Evolutionary conservation across 495 filamentous ascomycete genomes (phyloP), one percentile per base, ranked within the genome.

Genomic region (Daldinia bambusicola): DNA sequence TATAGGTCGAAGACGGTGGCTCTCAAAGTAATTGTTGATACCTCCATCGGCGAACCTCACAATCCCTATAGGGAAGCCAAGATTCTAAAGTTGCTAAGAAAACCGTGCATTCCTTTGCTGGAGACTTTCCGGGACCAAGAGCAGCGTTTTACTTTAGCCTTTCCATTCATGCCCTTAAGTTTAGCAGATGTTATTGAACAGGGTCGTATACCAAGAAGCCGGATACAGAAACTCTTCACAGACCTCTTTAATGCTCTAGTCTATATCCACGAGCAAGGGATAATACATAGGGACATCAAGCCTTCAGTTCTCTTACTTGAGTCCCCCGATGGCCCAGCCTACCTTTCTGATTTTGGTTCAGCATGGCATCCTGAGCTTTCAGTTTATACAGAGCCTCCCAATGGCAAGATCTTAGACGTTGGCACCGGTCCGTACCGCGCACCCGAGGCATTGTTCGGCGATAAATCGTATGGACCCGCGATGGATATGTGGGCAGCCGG

Each of bases 221-320:
- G 66, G 16, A 82, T 81, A 16, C 82, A 76, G 43, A 78, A 77
- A 9, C 81, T 85, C 70, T 86, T 96, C 67, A 77, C 74, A 9
- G 88, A 92, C 71, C 71, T 97, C 64, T 93, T 98, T 79, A 77
- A 78, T 14, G 96, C 89, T 6, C 86, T 99, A 9, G 78, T 78
- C 4, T 86, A 92, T 74, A 76, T 96, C 30, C 96, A 99, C 79
- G 66, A 77, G 9, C 78, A 87, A 13, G 89, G 86, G 7, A 93
- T 99, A 57, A 90, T 98, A 70, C 95, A 99, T 78, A 89, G 95
- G 32, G 95, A 99, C 75, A 84, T 99, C 75, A 99, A 99, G 76
- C 94, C 95, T 6, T 91, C 93, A 1, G 96, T 97, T 70, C 87
- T 99, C 55, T 82, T 98, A 40, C 84, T 98, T 66, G 78, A 86